Base-by-base conservation (phyloP, 2,329 filamentous ascomycete species). In the Tolypocladium cylindrosporum region DNA sequence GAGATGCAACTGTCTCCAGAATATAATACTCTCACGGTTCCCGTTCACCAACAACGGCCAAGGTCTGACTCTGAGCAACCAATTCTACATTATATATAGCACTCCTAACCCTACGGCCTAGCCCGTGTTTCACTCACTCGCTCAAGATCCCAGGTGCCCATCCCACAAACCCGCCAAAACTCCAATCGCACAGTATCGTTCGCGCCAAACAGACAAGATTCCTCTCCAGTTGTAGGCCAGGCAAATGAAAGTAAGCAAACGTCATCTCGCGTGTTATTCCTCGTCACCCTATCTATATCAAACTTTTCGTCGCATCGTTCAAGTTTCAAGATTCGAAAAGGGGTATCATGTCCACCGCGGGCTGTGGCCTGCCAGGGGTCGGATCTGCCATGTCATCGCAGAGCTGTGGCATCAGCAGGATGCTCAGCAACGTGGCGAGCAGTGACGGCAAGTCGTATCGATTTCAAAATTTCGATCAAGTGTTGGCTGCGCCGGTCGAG, bases 311-410 rank as follows among this genome's bases (percentile, higher is more conserved):
- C 41, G 27, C 54, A 24, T 50, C 54, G 41, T 56, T 34, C 21
- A 27, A 27, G 24, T 3, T 27, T 27, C 24, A 27, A 27, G 24
- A 48, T 8, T 48, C 39, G 40, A 42, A n/a, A 52, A 43, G 50
- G 56, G 43, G 43, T 57, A 57, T 58, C 59, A n/a, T 53, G 55
- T 36, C 36, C 19, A 39, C 40, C n/a, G n/a, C 27, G 37, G 55
- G 37, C 41, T 34, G 27, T 34, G 53, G 39, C 53, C 16, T 34
- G 16, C 39, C 21, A 27, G 13, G 39, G 52, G 27, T 5, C 2
- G 7, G 21, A 9, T 39, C 51, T 39, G 34, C 19, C n/a, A 39
- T 39, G 10, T 13, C 21, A 14, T 53, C 34, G 14, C 9, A 21
- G 14, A 10, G 14, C 31, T 13, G 7, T 19, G 14, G 7, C 8